phyloP scores from a whole-genome alignment of 805 yeast genomes.

The Barnettozyma sp. region DNA sequence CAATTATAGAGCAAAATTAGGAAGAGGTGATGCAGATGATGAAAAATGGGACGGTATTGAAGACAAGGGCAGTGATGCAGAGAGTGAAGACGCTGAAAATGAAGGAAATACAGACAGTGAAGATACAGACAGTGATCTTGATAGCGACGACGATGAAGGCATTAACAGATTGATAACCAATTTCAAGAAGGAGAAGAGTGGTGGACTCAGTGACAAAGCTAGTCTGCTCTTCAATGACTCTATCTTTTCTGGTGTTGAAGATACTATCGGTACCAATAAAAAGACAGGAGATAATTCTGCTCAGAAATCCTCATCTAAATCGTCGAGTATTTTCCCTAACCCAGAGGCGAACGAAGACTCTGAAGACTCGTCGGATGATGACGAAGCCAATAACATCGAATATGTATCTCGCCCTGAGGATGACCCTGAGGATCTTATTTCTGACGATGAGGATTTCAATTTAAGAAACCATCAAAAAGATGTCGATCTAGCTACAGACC shows the following conservation, averaged over 20 bases:
- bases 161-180: conserved; percentile 53
- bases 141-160: conserved; percentile 68
- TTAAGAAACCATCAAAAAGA: conserved; percentile 49
- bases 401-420: conserved; percentile 38
- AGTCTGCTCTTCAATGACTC: conserved; percentile 44
- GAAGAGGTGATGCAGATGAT: conserved; percentile 71
- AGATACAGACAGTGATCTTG: conserved; percentile 33
- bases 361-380: conserved; percentile 20
- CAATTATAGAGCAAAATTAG: conserved; percentile 57
- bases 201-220: conserved; percentile 35
- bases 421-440: conserved; percentile 37
- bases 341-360: conserved; percentile 10
- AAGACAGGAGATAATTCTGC: too few relatives aligned
- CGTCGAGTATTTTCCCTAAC: conserved; percentile 6
- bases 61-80: conserved; percentile 37
- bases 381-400: conserved; percentile 33
- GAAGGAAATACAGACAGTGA: conserved; percentile 38
- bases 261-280: too few relatives aligned
- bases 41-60: conserved; percentile 74
- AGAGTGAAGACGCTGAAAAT: conserved; percentile 27
- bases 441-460: conserved; percentile 44
- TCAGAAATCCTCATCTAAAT: conserved; percentile 18
- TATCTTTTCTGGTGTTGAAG: conserved; percentile 43
- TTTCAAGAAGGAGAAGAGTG: conserved; percentile 37
- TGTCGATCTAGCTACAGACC: conserved; percentile 83